Conservation (phyloP, 2,329 filamentous ascomycete species). For the Didymella glomerata region DNA sequence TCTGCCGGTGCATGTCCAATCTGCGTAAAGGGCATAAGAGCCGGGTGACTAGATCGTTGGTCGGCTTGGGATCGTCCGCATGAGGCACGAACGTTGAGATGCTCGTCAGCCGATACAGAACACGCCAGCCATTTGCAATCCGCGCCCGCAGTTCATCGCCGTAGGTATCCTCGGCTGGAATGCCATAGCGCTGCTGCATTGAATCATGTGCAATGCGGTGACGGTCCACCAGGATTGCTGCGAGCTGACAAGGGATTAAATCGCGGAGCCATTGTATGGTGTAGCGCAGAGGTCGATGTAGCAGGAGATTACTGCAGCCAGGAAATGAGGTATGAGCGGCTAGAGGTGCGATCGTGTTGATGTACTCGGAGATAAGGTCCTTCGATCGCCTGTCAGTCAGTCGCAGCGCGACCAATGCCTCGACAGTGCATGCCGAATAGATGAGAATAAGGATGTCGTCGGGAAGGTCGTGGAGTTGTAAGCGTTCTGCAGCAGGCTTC, state of each 20-base stretch:
- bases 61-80: constrained; percentile 19
- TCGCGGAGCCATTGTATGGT: constrained; percentile 35
- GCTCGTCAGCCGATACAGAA: constrained; percentile 35
- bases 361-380: constrained; percentile 37
- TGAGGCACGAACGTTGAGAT: constrained; percentile 37
- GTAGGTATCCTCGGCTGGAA: constrained; percentile 42
- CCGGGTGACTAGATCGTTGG: constrained; percentile 25
- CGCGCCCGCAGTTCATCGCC: constrained; percentile 40
- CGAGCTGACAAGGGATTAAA: constrained; percentile 42
- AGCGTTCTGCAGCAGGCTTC: not conserved
- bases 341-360: constrained; percentile 39
- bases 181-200: constrained; percentile 33
- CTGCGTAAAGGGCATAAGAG: constrained; percentile 28
- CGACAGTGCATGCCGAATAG: constrained; percentile 38
- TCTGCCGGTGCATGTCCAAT: constrained; percentile 27
- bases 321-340: constrained; percentile 42
- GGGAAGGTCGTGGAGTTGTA: constrained; percentile 31
- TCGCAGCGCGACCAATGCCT: constrained; percentile 37
- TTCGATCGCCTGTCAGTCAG: constrained; percentile 31
- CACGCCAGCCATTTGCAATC: constrained; percentile 42
- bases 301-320: constrained; percentile 28
- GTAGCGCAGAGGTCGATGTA: constrained; percentile 15
- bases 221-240: constrained; percentile 41
- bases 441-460: constrained; percentile 46
- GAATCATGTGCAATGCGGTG: constrained; percentile 37